phyloP scores from a whole-genome alignment of 1,284 basidiomycete genomes.

The Rhodotorula sp. region DNA sequence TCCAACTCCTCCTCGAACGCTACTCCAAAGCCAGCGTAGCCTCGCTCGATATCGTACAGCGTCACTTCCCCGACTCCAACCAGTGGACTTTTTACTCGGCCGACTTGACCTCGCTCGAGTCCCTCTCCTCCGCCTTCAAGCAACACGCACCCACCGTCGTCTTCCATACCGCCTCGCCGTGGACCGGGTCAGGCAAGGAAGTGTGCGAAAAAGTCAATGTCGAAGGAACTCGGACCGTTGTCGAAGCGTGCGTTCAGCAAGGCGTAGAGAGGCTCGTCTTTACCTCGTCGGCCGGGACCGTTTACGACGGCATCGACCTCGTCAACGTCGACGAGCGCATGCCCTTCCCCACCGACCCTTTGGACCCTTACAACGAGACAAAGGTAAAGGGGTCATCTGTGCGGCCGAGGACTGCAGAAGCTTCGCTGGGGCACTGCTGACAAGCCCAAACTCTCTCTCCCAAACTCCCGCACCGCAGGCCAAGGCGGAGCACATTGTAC shows the following conservation, averaged over 20 bases:
- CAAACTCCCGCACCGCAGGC: conserved; percentile 52
- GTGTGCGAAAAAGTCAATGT: conserved; percentile 94
- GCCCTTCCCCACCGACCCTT: conserved; percentile 67
- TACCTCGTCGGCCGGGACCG: conserved; percentile 90
- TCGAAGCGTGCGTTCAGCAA: conserved; percentile 68
- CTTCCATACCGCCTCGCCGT: conserved; percentile 92
- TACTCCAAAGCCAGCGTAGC: conserved; percentile 70
- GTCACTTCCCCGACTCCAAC: conserved; percentile 59
- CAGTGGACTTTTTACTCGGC: conserved; percentile 68
- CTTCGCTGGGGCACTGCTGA: too few species aligned
- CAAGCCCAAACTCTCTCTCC: too few species aligned
- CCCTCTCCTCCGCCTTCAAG: conserved; percentile 67
- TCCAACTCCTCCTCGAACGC: conserved; percentile 71
- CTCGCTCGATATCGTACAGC: conserved; percentile 77
- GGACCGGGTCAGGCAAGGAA: conserved; percentile 63
- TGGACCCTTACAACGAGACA: conserved; percentile 95
- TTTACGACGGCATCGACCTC: conserved; percentile 80
- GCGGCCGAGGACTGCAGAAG: too few species aligned
- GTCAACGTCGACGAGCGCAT: conserved; percentile 87
- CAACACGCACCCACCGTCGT: conserved; percentile 80
- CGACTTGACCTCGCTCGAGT: conserved; percentile 74
- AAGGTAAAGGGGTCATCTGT: conserved; percentile 55
- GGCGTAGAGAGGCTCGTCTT: conserved; percentile 85
- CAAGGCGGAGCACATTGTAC: conserved; percentile 77
- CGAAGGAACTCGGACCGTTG: conserved; percentile 79